These are phyloP conservation scores for Asterella californica DNA, from an alignment of 225 moss, liverwort and hornwort genomes.

Conservation along the genomic window DNA sequence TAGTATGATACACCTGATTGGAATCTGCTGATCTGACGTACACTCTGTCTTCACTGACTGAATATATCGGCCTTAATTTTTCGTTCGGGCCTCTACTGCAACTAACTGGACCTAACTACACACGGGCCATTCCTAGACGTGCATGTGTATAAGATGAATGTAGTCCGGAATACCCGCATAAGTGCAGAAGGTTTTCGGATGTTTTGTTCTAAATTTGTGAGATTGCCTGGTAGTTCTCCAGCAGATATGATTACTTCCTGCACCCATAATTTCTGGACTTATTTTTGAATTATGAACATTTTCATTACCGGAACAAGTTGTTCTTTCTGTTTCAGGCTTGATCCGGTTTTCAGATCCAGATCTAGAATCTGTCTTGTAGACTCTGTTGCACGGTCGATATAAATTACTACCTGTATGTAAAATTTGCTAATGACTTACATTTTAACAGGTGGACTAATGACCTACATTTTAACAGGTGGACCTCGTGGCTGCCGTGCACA, in stretches of 20 bases:
- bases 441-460: conserved; percentile 55
- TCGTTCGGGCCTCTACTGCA: too few relatives aligned
- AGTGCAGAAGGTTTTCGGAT: background rate
- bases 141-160: background rate
- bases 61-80: too few relatives aligned
- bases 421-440: background rate
- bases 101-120: too few relatives aligned
- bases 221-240: too few relatives aligned
- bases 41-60: too few relatives aligned
- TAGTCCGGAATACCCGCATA: background rate
- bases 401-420: background rate
- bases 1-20: too few relatives aligned
- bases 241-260: background rate
- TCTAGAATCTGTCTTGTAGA: background rate
- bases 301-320: background rate
- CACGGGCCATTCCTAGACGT: background rate
- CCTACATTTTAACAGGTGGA: conserved; percentile 54
- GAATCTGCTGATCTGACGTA: too few relatives aligned
- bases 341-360: background rate
- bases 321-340: background rate
- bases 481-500: conserved; percentile 96
- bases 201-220: too few relatives aligned
- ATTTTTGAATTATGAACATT: background rate
- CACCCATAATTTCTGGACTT: background rate
- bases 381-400: too few relatives aligned